These are phyloP conservation scores for Coemansia sp. DNA, from an alignment of 192 early-diverging fungal genomes.

Conservation along the genomic window DNA sequence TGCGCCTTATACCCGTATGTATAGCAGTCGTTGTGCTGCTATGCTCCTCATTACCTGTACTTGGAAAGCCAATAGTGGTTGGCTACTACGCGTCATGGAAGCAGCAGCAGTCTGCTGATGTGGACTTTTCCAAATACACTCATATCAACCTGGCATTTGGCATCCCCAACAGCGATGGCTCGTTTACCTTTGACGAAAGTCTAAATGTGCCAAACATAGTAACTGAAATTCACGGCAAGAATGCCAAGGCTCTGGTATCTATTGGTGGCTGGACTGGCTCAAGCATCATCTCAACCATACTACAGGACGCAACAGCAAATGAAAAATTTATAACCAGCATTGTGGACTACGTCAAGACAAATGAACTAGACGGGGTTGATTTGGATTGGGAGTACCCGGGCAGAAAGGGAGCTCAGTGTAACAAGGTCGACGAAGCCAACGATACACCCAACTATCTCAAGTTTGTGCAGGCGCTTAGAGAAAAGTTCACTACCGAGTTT, in stretches of 20 bases:
- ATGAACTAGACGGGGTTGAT: constrained; percentile 61
- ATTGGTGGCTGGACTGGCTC: constrained; percentile 77
- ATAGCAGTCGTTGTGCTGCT: no score
- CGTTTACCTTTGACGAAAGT: constrained; percentile 34
- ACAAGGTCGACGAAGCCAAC: constrained; percentile 50
- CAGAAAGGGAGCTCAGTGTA: constrained; percentile 39
- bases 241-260: constrained; percentile 61
- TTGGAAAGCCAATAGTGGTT: constrained; percentile 15
- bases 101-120: constrained; percentile 9
- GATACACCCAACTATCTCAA: constrained; percentile 65
- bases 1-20: no score
- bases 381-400: constrained; percentile 76
- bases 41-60: no score
- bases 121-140: constrained; percentile 57
- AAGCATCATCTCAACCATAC: constrained; percentile 59
- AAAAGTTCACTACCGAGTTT: constrained; percentile 14
- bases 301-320: constrained; percentile 42
- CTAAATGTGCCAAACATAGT: constrained; percentile 50
- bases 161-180: constrained; percentile 39
- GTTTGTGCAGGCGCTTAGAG: constrained; percentile 59
- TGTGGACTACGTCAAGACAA: constrained; percentile 54
- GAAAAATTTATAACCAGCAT: constrained; percentile 61
- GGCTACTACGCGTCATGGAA: constrained; percentile 50
- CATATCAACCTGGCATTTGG: constrained; percentile 69
- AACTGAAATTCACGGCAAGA: constrained; percentile 50